phyloP scores from a whole-genome alignment of 306 rosid genomes.

The Dryas drummondii region DNA sequence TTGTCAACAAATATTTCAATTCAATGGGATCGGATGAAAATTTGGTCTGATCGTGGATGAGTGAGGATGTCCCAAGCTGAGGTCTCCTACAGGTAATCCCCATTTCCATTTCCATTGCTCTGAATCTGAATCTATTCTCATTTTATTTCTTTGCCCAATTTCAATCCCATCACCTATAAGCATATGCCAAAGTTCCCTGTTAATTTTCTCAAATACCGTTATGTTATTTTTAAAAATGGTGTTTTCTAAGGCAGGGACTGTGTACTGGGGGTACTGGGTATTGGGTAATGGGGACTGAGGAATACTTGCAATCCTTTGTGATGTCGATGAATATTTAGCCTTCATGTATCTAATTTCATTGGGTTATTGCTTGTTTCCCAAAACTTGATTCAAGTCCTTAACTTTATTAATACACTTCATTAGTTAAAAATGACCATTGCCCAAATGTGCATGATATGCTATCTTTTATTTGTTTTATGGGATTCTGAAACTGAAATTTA shows the following conservation, averaged over 20 bases:
- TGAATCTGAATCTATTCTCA: conserved; percentile 4
- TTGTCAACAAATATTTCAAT: conserved; percentile 2
- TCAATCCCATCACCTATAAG: not conserved
- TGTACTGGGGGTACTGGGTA: not conserved
- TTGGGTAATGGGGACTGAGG: not conserved
- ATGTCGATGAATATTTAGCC: not conserved
- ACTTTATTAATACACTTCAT: not conserved
- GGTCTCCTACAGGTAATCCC: conserved; percentile 21
- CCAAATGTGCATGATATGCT: conserved; percentile 14
- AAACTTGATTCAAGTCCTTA: not conserved
- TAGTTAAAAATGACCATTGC: not conserved
- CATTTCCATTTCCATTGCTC: not conserved
- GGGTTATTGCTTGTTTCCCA: not conserved
- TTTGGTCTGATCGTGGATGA: conserved; percentile 8
- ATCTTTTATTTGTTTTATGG: not conserved
- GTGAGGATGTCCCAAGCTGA: conserved; percentile 26
- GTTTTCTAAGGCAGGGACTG: not conserved
- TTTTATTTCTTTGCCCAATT: not conserved
- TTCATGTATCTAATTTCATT: conserved; percentile 3
- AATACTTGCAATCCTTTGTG: not conserved
- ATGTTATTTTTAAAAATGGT: not conserved
- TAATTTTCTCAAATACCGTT: not conserved
- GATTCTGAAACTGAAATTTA: conserved; percentile 17
- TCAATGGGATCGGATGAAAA: not conserved
- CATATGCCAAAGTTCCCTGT: not conserved